Percentiles rank a stretch among this genome's conserved stretches.
These are phyloP conservation scores for Teratosphaeria gauchensis DNA, from an alignment of 2,329 filamentous ascomycete species.

Conservation along the genomic window DNA sequence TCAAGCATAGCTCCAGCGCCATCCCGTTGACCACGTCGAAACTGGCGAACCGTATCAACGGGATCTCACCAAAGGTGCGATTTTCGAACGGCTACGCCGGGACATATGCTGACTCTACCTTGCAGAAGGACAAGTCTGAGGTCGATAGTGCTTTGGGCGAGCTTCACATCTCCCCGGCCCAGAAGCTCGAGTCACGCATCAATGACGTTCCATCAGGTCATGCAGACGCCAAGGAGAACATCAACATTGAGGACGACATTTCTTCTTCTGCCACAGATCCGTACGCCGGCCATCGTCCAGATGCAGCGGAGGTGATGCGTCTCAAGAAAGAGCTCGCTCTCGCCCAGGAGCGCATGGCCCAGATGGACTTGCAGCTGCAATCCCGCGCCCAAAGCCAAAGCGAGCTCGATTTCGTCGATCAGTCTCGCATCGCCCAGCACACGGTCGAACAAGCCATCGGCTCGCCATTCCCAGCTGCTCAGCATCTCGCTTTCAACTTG, in stretches of 20 bases:
- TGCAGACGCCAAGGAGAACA: conserved; percentile 5
- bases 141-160: background rate
- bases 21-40: conserved; percentile 28
- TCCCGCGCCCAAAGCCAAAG: conserved; percentile 11
- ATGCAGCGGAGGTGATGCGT: conserved; percentile 53
- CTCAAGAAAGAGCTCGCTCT: conserved; percentile 63
- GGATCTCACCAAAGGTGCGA: conserved; percentile 6
- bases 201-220: conserved; percentile 53
- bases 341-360: conserved; percentile 60
- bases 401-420: conserved; percentile 35
- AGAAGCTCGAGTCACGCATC: conserved; percentile 56
- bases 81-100: background rate
- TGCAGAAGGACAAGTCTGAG: conserved; percentile 4
- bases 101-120: background rate
- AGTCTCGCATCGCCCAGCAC: conserved; percentile 51
- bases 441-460: conserved; percentile 44
- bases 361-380: conserved; percentile 58
- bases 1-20: conserved; percentile 10
- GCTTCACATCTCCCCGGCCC: conserved; percentile 5
- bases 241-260: conserved; percentile 21
- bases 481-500: conserved; percentile 22
- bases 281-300: conserved; percentile 22
- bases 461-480: conserved; percentile 22
- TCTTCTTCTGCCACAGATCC: conserved; percentile 22
- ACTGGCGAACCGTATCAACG: conserved; percentile 22